Percentiles rank a stretch among this genome's conserved stretches.
Evolutionary conservation across 1,284 basidiomycete species (phyloP).

Genomic region (Ganoderma boninense): DNA sequence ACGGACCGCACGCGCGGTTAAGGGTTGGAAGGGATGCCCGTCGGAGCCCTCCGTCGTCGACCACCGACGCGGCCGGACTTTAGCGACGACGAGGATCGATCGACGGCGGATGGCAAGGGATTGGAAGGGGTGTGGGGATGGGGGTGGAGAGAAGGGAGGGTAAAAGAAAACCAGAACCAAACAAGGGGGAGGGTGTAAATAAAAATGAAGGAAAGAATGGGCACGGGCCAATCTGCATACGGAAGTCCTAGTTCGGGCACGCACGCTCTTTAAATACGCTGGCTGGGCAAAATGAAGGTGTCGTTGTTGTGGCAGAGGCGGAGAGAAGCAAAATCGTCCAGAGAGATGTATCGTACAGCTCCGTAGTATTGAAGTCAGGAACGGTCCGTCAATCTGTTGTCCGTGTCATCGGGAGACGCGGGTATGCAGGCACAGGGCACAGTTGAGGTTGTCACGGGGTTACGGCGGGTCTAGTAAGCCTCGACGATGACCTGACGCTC

Average conservation of each 20-base stretch:
- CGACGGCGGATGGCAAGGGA: conserved; percentile 3
- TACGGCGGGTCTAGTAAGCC: conserved; percentile 55
- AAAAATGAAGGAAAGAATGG: conserved; percentile 25
- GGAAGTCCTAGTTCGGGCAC: conserved; percentile 35
- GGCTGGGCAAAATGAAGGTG: conserved; percentile 39
- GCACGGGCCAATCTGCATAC: conserved; percentile 36
- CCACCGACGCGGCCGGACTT: conserved; percentile 23
- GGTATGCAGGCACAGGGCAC: conserved; percentile 12
- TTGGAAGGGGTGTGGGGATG: conserved; percentile 6
- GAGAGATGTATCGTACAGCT: conserved; percentile 39
- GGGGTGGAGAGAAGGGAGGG: neutral
- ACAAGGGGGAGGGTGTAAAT: conserved; percentile 6
- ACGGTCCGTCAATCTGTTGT: conserved; percentile 27
- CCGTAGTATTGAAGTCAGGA: conserved; percentile 14
- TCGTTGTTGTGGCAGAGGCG: conserved; percentile 4
- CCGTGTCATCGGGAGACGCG: conserved; percentile 9
- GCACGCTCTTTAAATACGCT: conserved; percentile 41
- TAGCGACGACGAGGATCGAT: conserved; percentile 7
- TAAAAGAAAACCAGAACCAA: conserved; percentile 13
- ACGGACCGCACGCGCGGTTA: conserved; percentile 7
- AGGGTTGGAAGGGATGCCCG: conserved; percentile 1
- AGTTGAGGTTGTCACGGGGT: conserved; percentile 3
- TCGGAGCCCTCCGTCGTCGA: conserved; percentile 5
- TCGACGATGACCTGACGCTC: conserved; percentile 70
- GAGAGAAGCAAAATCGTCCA: conserved; percentile 27